These are phyloP conservation scores for Oehlia diaphana DNA, from an alignment of 192 early-diverging fungal species.

Conservation along the genomic window DNA sequence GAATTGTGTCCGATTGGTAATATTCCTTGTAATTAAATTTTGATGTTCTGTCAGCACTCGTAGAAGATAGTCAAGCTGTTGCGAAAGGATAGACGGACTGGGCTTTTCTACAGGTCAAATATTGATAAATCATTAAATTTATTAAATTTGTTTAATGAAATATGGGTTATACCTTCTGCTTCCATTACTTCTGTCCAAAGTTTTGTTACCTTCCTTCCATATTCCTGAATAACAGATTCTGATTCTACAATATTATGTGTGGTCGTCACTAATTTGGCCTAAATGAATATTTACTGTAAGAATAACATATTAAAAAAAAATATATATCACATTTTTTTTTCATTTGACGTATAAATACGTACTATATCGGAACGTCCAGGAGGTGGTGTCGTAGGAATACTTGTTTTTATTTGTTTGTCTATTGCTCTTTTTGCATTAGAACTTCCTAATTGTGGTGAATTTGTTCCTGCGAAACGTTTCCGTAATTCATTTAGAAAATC, in stretches of 20 bases:
- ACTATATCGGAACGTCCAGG: background rate
- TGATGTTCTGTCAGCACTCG: background rate
- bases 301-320: background rate
- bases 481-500: conserved; percentile 26
- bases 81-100: background rate
- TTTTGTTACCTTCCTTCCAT: background rate
- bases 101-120: conserved; percentile 12
- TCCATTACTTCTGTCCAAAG: conserved; percentile 18
- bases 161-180: background rate
- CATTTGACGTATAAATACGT: background rate
- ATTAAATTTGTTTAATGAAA: background rate
- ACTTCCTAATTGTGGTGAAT: background rate
- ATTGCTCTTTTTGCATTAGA: background rate
- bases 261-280: background rate
- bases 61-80: conserved; percentile 16
- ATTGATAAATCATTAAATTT: background rate
- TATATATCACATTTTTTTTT: background rate
- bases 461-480: background rate
- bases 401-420: background rate
- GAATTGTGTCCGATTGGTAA: background rate
- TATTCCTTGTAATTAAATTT: conserved; percentile 1
- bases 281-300: background rate
- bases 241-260: background rate
- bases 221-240: background rate
- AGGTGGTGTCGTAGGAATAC: background rate